phyloP scores from a whole-genome alignment of 805 yeast species.

The Pichia cephalocereana region DNA sequence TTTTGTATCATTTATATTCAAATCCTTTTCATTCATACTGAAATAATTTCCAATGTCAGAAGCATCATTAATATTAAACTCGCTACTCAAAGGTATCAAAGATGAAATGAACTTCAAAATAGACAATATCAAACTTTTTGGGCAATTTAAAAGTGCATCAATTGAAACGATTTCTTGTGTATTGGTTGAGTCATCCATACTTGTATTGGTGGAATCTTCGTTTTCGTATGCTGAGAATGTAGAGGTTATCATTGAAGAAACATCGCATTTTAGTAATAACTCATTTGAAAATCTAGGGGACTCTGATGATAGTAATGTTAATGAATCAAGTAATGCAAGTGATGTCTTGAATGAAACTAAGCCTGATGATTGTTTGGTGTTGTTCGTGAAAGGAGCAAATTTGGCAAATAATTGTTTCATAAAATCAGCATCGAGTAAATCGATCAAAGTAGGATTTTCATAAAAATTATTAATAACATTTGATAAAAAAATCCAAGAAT shows the following conservation, averaged over 20 bases:
- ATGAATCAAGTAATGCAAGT: slow-evolving; percentile 34
- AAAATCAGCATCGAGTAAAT: slow-evolving; percentile 30
- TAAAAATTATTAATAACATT: slow-evolving; percentile 45
- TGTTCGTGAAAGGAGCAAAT: slow-evolving; percentile 23
- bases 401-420: slow-evolving; percentile 23
- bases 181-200: background rate
- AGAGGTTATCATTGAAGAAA: slow-evolving; percentile 44
- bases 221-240: slow-evolving; percentile 36
- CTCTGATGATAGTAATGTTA: slow-evolving; percentile 33
- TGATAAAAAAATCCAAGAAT: slow-evolving; percentile 56
- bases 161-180: slow-evolving; percentile 31
- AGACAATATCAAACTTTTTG: slow-evolving; percentile 52
- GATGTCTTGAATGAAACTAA: slow-evolving; percentile 30
- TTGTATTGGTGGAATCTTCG: background rate
- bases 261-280: slow-evolving; percentile 38
- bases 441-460: slow-evolving; percentile 36
- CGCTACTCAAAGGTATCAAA: slow-evolving; percentile 40
- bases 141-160: slow-evolving; percentile 66
- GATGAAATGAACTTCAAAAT: slow-evolving; percentile 48
- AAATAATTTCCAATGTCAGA: slow-evolving; percentile 23
- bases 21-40: background rate
- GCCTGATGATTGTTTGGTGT: slow-evolving; percentile 17
- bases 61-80: slow-evolving; percentile 8
- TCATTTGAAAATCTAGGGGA: slow-evolving; percentile 34
- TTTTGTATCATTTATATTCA: slow-evolving; percentile 24